Conservation (phyloP, 2,329 filamentous ascomycete genomes). For the Claviceps citrina region DNA sequence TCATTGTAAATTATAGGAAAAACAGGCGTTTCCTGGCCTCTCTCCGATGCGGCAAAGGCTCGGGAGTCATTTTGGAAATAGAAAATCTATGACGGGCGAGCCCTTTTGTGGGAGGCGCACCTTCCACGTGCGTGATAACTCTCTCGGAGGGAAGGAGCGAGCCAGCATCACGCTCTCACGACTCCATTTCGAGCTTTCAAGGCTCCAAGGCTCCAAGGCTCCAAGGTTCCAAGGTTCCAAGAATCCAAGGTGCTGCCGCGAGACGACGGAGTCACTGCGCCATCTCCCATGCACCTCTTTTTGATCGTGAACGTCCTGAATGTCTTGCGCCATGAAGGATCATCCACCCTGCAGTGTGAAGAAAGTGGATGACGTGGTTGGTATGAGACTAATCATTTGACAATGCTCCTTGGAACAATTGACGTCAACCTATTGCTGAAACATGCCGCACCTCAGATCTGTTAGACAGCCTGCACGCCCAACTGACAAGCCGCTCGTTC, state of each 20-base stretch:
- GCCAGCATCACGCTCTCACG: not conserved
- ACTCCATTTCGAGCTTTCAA: too few species aligned
- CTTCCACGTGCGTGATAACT: not conserved
- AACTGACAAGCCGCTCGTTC: constrained; percentile 7
- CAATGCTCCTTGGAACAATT: not conserved
- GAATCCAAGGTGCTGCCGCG: not conserved
- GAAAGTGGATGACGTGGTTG: constrained; percentile 1
- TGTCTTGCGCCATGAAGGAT: not conserved
- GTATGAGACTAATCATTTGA: not conserved
- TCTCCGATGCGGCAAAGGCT: too few species aligned
- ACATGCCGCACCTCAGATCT: constrained; percentile 13
- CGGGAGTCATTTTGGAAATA: too few species aligned
- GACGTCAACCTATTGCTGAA: not conserved
- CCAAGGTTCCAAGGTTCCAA: too few species aligned
- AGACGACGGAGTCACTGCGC: not conserved
- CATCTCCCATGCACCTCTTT: too few species aligned
- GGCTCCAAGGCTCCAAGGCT: too few species aligned
- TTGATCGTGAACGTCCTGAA: not conserved
- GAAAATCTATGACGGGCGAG: not conserved
- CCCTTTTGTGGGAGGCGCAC: not conserved
- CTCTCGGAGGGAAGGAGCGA: not conserved
- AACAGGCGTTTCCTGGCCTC: too few species aligned
- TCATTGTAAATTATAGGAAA: too few species aligned
- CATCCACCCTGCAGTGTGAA: not conserved
- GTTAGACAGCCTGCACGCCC: constrained; percentile 12